Base-by-base conservation (phyloP, 352 stramenopile genomes). In the Albugo candida region DNA sequence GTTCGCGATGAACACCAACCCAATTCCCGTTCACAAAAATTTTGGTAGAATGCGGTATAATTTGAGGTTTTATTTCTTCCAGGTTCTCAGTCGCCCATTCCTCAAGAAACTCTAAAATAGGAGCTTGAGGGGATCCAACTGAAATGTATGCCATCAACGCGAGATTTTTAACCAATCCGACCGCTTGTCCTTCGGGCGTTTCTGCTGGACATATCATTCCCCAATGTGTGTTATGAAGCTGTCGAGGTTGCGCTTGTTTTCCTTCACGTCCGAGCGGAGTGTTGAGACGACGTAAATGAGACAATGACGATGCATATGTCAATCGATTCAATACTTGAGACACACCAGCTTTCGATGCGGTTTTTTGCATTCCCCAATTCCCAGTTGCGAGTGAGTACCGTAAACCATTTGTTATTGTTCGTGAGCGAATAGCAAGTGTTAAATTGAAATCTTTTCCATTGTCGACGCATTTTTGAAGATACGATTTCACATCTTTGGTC, bases 11-110 rank as follows among this genome's bases (percentile, higher is more conserved):
- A 40, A 99, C 92, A 41, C 95, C 95, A 21, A 99, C 84, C 95
- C 95, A 99, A 59, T 97, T 98, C 37, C 96, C 95, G 59, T 99
- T 99, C 45, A 99, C 93, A 54, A 99, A 99, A 48, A 99, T 98
- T 77, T 99, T 99, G 39, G 95, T 99, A 17, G 92, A 96, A 46
- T 91, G 91, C 1, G 87, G 86, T 56, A 99, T 98, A 37, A 97
- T 95, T 48, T 93, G 92, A 21, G 95, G 93, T 44, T 96, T 88
- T 56, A 98, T 98, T 48, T 97, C 88, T 56, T 97, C 86, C 39
- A 98, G 52, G 58, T 97, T 98, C 68, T 99, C 94, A 34, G 93
- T 98, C 42, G 84, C 92, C 70, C 95, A 98, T 61, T 99, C 95
- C 62, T 98, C 93, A 40, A 99, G 65, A 60, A 99, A 97, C 58